Evolutionary conservation across 768 basidiomycete species (phyloP).

Genomic region (Mycena sanguinolenta): DNA sequence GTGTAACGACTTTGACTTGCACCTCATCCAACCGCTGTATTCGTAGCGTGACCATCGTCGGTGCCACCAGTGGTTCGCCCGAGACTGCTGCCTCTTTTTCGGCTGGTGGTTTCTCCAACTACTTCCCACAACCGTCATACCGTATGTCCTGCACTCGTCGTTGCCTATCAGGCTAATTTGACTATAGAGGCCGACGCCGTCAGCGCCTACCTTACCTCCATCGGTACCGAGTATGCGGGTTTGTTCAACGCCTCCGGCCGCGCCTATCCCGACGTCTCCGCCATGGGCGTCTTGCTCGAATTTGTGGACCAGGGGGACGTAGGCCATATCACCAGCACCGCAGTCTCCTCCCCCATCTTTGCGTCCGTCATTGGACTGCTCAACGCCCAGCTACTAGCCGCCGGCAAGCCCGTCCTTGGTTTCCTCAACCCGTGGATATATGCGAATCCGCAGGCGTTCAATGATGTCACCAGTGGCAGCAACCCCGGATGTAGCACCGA

Average conservation of each 20-base stretch:
- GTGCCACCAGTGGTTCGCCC: constrained; percentile 55
- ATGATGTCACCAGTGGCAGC: background rate
- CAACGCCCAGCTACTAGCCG: background rate
- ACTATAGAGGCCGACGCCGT: background rate
- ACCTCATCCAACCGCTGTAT: background rate
- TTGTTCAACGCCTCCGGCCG: background rate
- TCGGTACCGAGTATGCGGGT: background rate
- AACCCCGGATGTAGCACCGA: background rate
- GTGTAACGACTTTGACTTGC: background rate
- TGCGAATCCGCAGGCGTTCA: background rate
- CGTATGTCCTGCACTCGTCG: constrained; percentile 21
- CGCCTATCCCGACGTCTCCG: background rate
- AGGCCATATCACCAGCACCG: background rate
- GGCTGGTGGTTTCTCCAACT: constrained; percentile 66
- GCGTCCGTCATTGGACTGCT: background rate
- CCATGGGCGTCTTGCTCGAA: no score
- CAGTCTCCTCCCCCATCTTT: background rate
- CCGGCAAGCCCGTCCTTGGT: background rate
- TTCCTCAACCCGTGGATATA: no score
- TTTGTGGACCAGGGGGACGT: background rate
- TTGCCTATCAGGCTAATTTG: background rate
- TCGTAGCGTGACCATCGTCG: constrained; percentile 44
- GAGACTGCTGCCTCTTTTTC: constrained; percentile 49
- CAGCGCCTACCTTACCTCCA: background rate
- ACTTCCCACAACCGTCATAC: constrained; percentile 45